Conservation (phyloP, 257 asterid species). For the Solanum raphanifolium region DNA sequence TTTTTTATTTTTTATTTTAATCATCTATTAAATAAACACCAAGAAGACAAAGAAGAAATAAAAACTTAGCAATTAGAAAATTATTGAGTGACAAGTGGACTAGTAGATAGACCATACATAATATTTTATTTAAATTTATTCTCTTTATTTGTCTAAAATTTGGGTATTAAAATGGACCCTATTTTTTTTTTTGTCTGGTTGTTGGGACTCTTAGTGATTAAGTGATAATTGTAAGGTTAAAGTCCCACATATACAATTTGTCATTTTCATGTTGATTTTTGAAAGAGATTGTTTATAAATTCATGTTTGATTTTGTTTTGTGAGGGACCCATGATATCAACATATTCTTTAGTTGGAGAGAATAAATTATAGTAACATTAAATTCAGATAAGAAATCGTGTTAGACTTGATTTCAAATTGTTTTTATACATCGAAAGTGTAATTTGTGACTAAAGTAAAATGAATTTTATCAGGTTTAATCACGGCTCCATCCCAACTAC, state of each 20-base stretch:
- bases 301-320: background rate
- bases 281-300: background rate
- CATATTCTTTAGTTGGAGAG: background rate
- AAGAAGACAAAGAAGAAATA: background rate
- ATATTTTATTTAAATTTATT: background rate
- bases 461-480: background rate
- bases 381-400: background rate
- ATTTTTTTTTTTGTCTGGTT: background rate
- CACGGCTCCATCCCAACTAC: fast-evolving
- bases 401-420: background rate
- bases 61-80: background rate
- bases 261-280: background rate
- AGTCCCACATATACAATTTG: background rate
- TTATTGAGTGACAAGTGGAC: background rate
- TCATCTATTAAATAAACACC: background rate
- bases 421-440: background rate
- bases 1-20: too few relatives aligned
- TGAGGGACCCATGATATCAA: background rate
- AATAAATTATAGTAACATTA: background rate
- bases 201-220: background rate
- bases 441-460: background rate
- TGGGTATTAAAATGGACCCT: background rate
- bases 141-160: background rate
- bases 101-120: background rate
- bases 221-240: background rate